These are phyloP conservation scores for Alternaria atra DNA, from an alignment of 2,329 filamentous ascomycete genomes.

Conservation along the genomic window DNA sequence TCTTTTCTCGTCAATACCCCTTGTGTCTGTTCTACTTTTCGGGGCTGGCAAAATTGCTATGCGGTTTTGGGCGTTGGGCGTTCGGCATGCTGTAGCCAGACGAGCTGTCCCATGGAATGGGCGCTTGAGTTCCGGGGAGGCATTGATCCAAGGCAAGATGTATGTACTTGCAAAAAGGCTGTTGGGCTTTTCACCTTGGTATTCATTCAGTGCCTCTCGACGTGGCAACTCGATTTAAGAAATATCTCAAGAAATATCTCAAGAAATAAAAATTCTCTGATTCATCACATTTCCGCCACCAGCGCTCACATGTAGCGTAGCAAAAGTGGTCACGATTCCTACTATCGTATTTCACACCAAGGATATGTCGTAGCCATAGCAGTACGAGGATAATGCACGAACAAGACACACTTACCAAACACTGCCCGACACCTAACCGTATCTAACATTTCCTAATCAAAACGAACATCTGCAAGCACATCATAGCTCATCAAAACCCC, in stretches of 20 bases:
- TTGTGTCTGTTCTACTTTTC: background rate
- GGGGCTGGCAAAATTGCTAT: background rate
- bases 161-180: background rate
- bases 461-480: too few relatives aligned
- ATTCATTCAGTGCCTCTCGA: background rate
- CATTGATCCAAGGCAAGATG: background rate
- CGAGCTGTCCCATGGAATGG: constrained; percentile 4
- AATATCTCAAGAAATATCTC: too few relatives aligned
- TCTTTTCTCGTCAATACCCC: constrained; percentile 17
- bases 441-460: too few relatives aligned
- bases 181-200: background rate
- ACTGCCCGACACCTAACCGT: too few relatives aligned
- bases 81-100: constrained; percentile 9
- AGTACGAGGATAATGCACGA: too few relatives aligned
- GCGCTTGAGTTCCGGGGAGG: background rate
- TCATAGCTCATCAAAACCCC: too few relatives aligned
- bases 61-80: constrained; percentile 7
- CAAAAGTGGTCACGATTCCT: background rate
- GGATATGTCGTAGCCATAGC: too few relatives aligned
- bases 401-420: too few relatives aligned
- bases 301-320: background rate
- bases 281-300: background rate
- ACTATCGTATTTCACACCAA: too few relatives aligned
- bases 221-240: background rate
- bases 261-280: background rate